Base-by-base conservation (phyloP, 176 grass and related monocot genomes). In the Secale cereale region DNA sequence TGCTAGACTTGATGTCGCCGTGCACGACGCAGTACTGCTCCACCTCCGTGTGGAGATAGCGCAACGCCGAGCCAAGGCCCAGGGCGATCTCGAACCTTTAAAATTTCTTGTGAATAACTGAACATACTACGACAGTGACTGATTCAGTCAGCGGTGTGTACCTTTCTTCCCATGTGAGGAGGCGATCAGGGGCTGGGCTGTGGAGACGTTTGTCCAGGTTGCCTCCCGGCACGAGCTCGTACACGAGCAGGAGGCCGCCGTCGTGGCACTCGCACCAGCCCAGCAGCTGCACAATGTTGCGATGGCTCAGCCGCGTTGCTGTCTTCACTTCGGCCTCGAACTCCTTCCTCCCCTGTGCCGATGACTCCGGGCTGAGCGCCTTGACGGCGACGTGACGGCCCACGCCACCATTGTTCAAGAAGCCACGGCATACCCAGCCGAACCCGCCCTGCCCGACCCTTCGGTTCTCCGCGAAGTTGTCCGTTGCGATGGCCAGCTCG, bases 231-330 rank as follows among this genome's bases (percentile, higher is more conserved):
- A 59, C 52, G 9, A 37, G 32, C 32, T 71, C 80, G 0, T 70
- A 70, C 1, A 69, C 22, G 1, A 70, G 80, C 13, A 70, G 16
- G 0, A 54, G 48, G 1, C 50, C 50, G 22, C 15, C 50, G 50
- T 20, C 26, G 43, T 13, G 1, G 67, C 32, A 10, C n/a, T 39
- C 65, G 22, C 80, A 71, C 65, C 52, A 70, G 0, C 80, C 48
- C 2, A 79, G 56, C 1, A 88, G 78, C 69, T 79, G 79, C n/a
- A 88, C 82, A 1, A 88, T 46, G 50, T 89, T 77, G 10, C 90
- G 82, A 30, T 92, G 86, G 48, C 91, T 65, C 16, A 90, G 23
- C 20, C 39, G 77, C 78, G 76, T 87, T 65, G 88, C 86, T 22
- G 39, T 22, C 2, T 20, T 35, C 28, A 77, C n/a, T 23, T 73